Base-by-base conservation (phyloP, 2,329 filamentous ascomycete species). In the Daldinia sp. region DNA sequence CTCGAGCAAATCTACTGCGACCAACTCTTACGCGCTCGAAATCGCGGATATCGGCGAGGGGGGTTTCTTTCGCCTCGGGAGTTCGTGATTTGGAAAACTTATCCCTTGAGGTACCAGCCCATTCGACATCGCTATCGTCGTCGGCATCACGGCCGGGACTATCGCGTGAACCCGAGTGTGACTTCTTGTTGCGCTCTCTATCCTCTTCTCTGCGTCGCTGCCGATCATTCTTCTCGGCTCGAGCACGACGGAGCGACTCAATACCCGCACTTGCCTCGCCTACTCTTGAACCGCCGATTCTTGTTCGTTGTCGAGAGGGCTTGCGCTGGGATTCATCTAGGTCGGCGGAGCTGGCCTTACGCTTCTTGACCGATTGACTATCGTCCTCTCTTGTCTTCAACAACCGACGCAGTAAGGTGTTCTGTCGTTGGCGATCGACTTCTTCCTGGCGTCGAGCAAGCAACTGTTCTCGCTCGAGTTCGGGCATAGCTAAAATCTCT, bases 401-500 rank as follows among this genome's bases (percentile, higher is more conserved):
- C 63, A 96, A 87, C 71, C 91, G 90, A 63, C 91, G 91, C 50
- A 97, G 85, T 66, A 94, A 87, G 48, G 89, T 85, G 72, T 95
- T 93, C 78, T 97, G 94, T 62, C 90, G 87, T 70, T 91, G 89
- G 53, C 89, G 88, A 73, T 95, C 91, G 60, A 94, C 89, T 75
- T 95, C 89, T 71, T 92, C 88, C 32, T 90, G 90, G 68, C 95
- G 92, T 70, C 96, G 92, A 17, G 93, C 94, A 5, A 99, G 85
- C 43, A 97, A 89, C 74, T 93, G 88, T 77, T 99, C 95, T 66
- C 94, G 90, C 74, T 96, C 89, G 52, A 98, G 89, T 79, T 98
- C 94, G 27, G 93, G 90, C 85, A 97, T 88, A 58, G 83, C 86
- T 85, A 95, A 89, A 65, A 99, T 95, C 52, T 90, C 83, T 6